A percentile compares a stretch with the other conserved stretches of the same genome.
Conservation (phyloP, 2,329 filamentous ascomycete species). For the Chrysosporium keratinophilum region DNA sequence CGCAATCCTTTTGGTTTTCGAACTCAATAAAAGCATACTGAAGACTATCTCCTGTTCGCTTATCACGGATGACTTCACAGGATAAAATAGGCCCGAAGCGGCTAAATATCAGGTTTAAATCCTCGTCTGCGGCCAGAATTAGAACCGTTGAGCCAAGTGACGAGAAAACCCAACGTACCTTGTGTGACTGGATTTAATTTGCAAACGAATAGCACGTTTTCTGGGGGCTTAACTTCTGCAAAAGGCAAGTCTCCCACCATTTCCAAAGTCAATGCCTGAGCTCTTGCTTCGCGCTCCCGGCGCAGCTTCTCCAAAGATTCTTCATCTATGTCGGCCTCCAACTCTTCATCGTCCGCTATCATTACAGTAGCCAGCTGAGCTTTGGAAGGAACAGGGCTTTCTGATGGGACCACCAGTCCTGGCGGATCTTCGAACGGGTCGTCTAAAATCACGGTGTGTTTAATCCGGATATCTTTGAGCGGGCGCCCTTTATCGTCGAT, state of each 20-base stretch:
- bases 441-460: slow-evolving; percentile 83
- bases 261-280: slow-evolving; percentile 87
- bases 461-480: slow-evolving; percentile 86
- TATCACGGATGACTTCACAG: slow-evolving; percentile 91
- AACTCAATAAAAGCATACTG: slow-evolving; percentile 99
- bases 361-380: slow-evolving; percentile 83
- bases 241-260: slow-evolving; percentile 97
- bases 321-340: slow-evolving; percentile 69
- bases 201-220: slow-evolving; percentile 96
- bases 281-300: slow-evolving; percentile 79
- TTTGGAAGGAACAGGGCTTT: slow-evolving; percentile 70
- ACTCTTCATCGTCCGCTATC: slow-evolving; percentile 77
- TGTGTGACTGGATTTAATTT: slow-evolving; percentile 95
- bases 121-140: slow-evolving; percentile 52
- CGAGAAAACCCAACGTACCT: slow-evolving; percentile 29
- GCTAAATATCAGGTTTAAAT: slow-evolving; percentile 90
- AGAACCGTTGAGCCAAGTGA: background rate
- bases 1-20: slow-evolving; percentile 81
- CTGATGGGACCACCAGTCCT: slow-evolving; percentile 63
- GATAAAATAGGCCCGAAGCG: slow-evolving; percentile 92
- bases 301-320: slow-evolving; percentile 69
- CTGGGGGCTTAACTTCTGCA: slow-evolving; percentile 91
- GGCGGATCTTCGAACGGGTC: slow-evolving; percentile 80
- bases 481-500: slow-evolving; percentile 77
- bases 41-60: slow-evolving; percentile 83